Evolutionary conservation across 1,284 basidiomycete species (phyloP), one percentile per base, ranked within the genome.

Genomic region (Microstroma glucosiphilum): DNA sequence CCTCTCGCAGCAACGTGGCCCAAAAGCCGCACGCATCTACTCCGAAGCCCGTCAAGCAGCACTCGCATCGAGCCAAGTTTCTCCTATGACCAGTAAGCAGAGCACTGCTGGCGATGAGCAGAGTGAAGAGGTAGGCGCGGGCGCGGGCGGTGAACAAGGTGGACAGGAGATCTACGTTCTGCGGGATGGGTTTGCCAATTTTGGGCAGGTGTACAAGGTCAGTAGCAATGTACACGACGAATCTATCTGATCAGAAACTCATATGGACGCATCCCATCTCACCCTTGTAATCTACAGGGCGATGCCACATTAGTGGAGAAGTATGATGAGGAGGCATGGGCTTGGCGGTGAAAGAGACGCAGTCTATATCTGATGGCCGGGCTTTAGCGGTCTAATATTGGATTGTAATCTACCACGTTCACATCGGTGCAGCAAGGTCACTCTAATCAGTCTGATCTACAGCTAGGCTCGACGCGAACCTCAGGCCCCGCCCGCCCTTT

Each of bases 321-420:
- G 41, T 79, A 68, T 46, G 76, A 79, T 51, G 58, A 65, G 40
- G 63, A 63, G 25, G 56, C 71, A 2, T 80, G 79, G 79, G 64
- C 65, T 54, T 54, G 21, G 17, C n/a, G 49, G 30, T 56, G 80
- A 71, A 59, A 82, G 91, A 4, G 46, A 12, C 46, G n/a, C n/a
- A 48, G 46, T 4, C 3, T 23, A 48, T 48, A 7, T 48, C 46
- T 48, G 46, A 12, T 23, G n/a, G 46, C 17, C 11, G 46, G 23
- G 7, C n/a, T n/a, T 12, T n/a, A 7, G 11, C 46, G 6, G 17
- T 23, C 46, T 48, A n/a, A 12, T 48, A 48, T 23, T 48, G 6
- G 11, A 48, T 48, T 37, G 30, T 37, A 37, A 37, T 37, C 30
- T 37, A 37, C 30, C 30, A 4, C 30, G 9, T 37, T 37, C 9